Base-by-base conservation (phyloP, 352 stramenopile species). In the Phytophthora sansomeana region DNA sequence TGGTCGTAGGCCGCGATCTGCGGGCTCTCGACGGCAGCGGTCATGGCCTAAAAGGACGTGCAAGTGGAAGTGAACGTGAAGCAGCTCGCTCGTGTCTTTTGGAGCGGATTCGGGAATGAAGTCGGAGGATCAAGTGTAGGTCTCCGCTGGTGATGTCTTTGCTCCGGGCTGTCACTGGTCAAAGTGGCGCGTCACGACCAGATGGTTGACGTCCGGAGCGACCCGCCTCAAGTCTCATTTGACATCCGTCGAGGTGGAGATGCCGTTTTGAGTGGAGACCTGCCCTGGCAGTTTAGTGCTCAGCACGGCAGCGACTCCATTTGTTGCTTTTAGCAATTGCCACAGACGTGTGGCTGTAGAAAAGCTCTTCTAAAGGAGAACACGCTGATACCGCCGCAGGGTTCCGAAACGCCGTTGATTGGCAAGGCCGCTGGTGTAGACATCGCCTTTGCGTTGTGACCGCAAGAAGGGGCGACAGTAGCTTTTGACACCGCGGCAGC, bases 1-100 rank as follows among this genome's bases (percentile, higher is more conserved):
- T 46, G 62, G 19, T 64, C 55, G 60, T 75, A 81, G 24, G 35
- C 17, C 24, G 56, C 54, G 17, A 58, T 47, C 53, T 71, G 57
- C 29, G 71, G 71, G 13, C 71, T 78, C 56, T 58, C 50, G 24
- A 59, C 10, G 8, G 52, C 32, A 11, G 47, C 47, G 26, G 50
- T 44, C 55, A 71, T 61, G 39, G 26, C 5, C 44, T n/a, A 19
- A 9, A 11, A 28, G 10, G 30, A 32, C 19, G 21, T 41, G 16
- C n/a, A n/a, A n/a, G n/a, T n/a, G n/a, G n/a, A n/a, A n/a, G n/a
- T n/a, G n/a, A n/a, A n/a, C n/a, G n/a, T n/a, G n/a, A n/a, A n/a
- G n/a, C n/a, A 43, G 38, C 39, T 51, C 58, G 35, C 21, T 51
- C 10, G 39, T 10, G 36, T 46, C 28, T 19, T 14, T 39, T 9